Base-by-base conservation (phyloP, 2,329 filamentous ascomycete genomes). In the Fusarium dimerum region DNA sequence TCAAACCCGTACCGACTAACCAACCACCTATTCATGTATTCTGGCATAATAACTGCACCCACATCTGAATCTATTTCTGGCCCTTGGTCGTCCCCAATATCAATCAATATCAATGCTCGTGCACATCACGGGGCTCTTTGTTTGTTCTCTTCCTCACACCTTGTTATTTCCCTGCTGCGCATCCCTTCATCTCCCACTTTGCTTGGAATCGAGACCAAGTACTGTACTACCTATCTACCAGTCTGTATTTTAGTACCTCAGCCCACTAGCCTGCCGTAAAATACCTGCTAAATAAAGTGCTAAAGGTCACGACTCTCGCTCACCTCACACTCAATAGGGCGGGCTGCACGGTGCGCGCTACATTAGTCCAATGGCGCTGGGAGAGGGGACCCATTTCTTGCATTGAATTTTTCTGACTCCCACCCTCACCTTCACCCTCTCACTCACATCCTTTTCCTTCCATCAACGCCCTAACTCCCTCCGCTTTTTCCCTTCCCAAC, bases 321-420 rank as follows among this genome's bases (percentile, higher is more conserved):
- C 40, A 55, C 45, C 49, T 17, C 30, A 12, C 47, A 34, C 42
- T 42, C 42, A 13, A 18, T 46, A 55, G 54, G 47, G 49, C 51
- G 60, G 57, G 52, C 49, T 47, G 40, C 58, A 56, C 55, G 56
- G 59, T 61, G 47, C 56, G 55, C 57, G 54, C 57, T 51, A 55
- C 44, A 48, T 57, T 55, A 56, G 57, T 26, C 7, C 20, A 26
- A 26, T 60, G 32, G 48, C 51, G 57, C 50, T 57, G 32, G 30
- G 43, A 15, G 39, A n/a, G 39, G 39, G 32, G 32, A 36, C 13
- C 32, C 32, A 36, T 36, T 36, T 36, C 32, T 15, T 15, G 13
- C 32, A 36, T 12, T 11, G 13, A 12, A 36, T 15, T 36, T 36
- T 52, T 43, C 48, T 48, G 43, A 45, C 48, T 38, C 48, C 52